A percentile compares a stretch with the other conserved stretches of the same genome.
Evolutionary conservation across 176 grass and related monocot species (phyloP).

Genomic region (Alloteropsis semialata): DNA sequence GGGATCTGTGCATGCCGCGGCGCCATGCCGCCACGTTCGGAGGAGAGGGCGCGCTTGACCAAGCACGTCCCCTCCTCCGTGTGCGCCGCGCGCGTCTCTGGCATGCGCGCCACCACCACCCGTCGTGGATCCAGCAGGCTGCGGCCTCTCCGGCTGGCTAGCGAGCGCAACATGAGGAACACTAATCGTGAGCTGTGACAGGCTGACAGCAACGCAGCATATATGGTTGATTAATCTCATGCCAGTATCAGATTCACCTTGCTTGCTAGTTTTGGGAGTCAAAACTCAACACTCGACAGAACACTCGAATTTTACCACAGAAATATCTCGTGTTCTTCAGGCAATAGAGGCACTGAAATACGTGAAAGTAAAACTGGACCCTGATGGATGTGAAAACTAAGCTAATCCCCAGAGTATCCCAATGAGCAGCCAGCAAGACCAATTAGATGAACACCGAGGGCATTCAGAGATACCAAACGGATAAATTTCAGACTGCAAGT

Average conservation of each 20-base stretch:
- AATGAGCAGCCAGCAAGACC: background rate
- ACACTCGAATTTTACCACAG: no score
- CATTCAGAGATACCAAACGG: background rate
- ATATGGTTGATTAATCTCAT: no score
- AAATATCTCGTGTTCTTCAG: background rate
- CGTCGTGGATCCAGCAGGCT: background rate
- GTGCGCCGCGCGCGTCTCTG: background rate
- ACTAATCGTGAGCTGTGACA: conserved; percentile 13
- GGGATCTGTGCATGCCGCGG: conserved; percentile 14
- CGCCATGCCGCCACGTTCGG: conserved; percentile 24
- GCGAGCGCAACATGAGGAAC: background rate
- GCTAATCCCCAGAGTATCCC: background rate
- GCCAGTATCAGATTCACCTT: background rate
- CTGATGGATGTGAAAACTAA: background rate
- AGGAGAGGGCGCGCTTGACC: conserved; percentile 29
- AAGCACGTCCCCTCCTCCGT: conserved; percentile 29
- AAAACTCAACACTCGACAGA: background rate
- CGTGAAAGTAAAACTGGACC: background rate
- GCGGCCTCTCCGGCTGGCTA: background rate
- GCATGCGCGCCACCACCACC: conserved; percentile 26
- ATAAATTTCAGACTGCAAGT: background rate
- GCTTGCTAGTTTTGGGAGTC: background rate
- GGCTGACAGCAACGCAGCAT: background rate
- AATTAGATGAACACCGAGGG: background rate
- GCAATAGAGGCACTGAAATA: background rate